Percentiles rank a stretch among this genome's conserved stretches.
Evolutionary conservation across 169 alveolate genomes (phyloP).

Genomic region (Babesia ovis): DNA sequence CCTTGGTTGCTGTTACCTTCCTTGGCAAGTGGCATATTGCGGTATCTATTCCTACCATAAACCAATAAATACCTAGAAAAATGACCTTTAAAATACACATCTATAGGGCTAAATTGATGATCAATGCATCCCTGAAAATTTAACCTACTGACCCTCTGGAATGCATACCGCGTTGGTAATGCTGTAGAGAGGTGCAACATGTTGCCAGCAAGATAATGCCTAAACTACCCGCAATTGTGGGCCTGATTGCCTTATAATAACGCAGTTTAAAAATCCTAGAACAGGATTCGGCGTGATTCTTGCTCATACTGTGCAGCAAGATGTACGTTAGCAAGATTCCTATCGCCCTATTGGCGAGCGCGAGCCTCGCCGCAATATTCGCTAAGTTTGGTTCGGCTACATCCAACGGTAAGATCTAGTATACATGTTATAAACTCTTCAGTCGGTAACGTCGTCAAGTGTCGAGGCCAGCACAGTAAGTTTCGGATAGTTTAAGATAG

Average conservation of each 20-base stretch:
- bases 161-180: slow-evolving; percentile 1
- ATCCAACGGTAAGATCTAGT: background rate
- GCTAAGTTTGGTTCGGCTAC: background rate
- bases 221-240: no score
- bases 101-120: no score
- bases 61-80: no score
- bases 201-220: no score
- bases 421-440: background rate
- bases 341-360: background rate
- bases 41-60: no score
- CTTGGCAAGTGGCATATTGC: no score
- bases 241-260: no score
- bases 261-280: background rate
- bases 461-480: slow-evolving; percentile 30
- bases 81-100: no score
- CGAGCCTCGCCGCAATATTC: background rate
- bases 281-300: background rate
- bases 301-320: background rate
- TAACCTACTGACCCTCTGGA: no score
- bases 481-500: no score
- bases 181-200: slow-evolving; percentile 25
- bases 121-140: no score
- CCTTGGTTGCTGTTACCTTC: no score
- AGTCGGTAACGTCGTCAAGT: slow-evolving; percentile 2
- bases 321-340: slow-evolving; percentile 18